Evolutionary conservation across 2,329 filamentous ascomycete genomes (phyloP).

Genomic region (Colletotrichum chrysophilum): DNA sequence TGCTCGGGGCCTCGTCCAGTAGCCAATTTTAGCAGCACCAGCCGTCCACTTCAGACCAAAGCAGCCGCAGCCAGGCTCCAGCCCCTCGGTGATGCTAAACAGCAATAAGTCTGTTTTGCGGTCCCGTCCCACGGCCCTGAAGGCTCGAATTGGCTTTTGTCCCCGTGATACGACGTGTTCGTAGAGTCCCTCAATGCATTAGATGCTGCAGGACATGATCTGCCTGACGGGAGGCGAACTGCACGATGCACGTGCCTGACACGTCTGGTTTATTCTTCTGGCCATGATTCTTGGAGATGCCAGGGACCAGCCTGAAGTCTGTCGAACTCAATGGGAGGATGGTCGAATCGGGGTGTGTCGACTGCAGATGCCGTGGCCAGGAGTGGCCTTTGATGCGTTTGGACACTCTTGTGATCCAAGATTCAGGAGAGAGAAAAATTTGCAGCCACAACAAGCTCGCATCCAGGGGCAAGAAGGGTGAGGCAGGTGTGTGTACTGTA

Average conservation of each 20-base stretch:
- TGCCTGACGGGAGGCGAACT: constrained; percentile 1
- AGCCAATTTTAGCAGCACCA: constrained; percentile 14
- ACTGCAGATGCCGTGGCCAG: neutral
- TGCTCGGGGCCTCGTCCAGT: neutral
- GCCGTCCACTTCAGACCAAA: constrained; percentile 7
- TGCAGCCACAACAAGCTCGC: neutral
- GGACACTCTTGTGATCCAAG: neutral
- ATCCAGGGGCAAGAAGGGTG: neutral
- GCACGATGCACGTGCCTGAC: neutral
- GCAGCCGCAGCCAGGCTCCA: neutral
- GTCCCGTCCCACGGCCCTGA: neutral
- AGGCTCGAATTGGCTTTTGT: neutral
- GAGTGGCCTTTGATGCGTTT: neutral
- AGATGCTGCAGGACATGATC: neutral
- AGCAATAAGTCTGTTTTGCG: constrained; percentile 8
- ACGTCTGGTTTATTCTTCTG: neutral
- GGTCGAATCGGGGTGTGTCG: neutral
- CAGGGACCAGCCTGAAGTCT: neutral
- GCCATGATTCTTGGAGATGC: neutral
- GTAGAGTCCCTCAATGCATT: neutral
- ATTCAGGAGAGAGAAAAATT: neutral
- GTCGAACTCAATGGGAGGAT: neutral
- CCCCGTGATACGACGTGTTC: neutral
- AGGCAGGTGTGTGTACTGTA: neutral
- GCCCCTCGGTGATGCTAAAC: neutral